phyloP scores from a whole-genome alignment of 176 grass and related monocot genomes.

The Triticum urartu region DNA sequence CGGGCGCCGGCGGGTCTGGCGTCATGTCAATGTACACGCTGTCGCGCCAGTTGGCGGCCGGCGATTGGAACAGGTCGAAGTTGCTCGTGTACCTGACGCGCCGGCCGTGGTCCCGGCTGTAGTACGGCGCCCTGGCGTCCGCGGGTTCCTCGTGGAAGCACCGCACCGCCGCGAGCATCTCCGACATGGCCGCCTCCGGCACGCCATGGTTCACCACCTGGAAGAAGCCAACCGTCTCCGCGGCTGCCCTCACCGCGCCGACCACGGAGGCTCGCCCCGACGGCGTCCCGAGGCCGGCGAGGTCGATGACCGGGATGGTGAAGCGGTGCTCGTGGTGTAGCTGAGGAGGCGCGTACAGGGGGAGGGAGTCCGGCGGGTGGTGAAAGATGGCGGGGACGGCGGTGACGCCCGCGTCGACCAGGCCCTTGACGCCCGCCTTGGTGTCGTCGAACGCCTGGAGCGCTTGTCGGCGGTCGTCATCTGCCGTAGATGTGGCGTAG shows the following conservation, averaged over 20 bases:
- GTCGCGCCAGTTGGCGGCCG: neutral
- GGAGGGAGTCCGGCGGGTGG: constrained; percentile 21
- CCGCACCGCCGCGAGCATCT: neutral
- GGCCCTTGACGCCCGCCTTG: constrained; percentile 6
- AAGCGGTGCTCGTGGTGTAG: neutral
- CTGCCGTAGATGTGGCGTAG: neutral
- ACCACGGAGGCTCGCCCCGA: neutral
- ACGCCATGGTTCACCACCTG: neutral
- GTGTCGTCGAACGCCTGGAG: constrained; percentile 34
- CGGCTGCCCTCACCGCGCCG: neutral
- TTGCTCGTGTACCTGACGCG: too few species aligned
- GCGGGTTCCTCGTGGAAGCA: neutral
- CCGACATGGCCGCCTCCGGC: neutral
- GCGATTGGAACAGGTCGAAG: neutral
- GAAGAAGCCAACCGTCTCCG: neutral
- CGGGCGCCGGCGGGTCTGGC: neutral
- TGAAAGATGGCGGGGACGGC: constrained; percentile 32
- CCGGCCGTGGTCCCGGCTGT: neutral
- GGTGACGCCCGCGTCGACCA: constrained; percentile 31
- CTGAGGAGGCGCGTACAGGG: neutral
- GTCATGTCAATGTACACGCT: neutral
- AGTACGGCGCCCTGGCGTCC: neutral
- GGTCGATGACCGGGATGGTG: neutral
- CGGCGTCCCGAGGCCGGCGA: neutral
- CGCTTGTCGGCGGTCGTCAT: neutral